Conservation (phyloP, 2,329 filamentous ascomycete species). For the Trichoderma breve region DNA sequence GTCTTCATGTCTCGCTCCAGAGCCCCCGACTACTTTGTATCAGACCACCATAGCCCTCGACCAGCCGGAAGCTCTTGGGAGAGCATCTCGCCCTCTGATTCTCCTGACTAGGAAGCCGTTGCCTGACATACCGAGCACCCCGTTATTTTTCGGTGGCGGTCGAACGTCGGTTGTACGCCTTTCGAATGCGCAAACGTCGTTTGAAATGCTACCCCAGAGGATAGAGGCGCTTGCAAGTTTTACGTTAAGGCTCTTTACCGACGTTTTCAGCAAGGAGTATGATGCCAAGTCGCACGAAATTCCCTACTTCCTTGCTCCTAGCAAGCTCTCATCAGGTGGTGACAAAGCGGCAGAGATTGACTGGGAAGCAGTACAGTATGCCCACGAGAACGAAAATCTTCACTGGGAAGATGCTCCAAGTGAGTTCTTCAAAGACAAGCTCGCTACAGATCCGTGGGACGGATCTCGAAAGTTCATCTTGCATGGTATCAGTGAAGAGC, state of each 20-base stretch:
- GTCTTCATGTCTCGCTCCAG: slow-evolving; percentile 43
- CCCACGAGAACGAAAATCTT: slow-evolving; percentile 36
- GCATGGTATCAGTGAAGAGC: slow-evolving; percentile 50
- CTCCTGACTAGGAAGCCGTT: slow-evolving; percentile 67
- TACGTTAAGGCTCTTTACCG: slow-evolving; percentile 72
- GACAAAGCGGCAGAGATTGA: slow-evolving; percentile 45
- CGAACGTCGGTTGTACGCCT: slow-evolving; percentile 58
- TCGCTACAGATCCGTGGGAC: slow-evolving; percentile 57
- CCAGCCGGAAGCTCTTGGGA: slow-evolving; percentile 54
- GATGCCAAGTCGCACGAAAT: slow-evolving; percentile 61
- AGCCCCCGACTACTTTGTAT: slow-evolving; percentile 53
- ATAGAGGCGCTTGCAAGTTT: slow-evolving; percentile 64
- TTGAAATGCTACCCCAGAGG: slow-evolving; percentile 44
- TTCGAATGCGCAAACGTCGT: slow-evolving; percentile 39
- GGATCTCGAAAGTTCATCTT: slow-evolving; percentile 63
- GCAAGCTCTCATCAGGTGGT: slow-evolving; percentile 17
- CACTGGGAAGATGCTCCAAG: slow-evolving; percentile 45
- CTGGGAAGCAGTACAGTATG: slow-evolving; percentile 54
- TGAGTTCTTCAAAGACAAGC: slow-evolving; percentile 52
- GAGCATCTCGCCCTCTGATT: slow-evolving; percentile 61
- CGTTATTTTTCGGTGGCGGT: slow-evolving; percentile 68
- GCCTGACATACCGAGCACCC: slow-evolving; percentile 64
- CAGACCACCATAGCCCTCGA: slow-evolving; percentile 60
- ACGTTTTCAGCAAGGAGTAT: slow-evolving; percentile 88
- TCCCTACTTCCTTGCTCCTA: slow-evolving; percentile 80